Evolutionary conservation across 345 rosid genomes (phyloP).

Genomic region (Psidium guajava): DNA sequence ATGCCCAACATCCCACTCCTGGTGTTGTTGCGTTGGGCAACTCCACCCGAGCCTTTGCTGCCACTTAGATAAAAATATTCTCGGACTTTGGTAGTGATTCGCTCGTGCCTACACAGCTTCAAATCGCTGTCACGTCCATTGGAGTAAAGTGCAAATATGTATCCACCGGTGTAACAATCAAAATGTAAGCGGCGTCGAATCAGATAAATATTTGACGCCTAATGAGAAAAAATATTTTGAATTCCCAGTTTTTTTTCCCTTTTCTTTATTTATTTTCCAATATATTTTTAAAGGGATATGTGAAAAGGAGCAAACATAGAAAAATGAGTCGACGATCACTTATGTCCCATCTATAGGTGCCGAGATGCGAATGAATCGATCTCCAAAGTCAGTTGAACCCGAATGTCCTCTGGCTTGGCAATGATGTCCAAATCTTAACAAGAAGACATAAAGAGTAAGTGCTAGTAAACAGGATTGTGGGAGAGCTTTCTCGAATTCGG

Average conservation of each 20-base stretch:
- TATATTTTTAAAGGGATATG: background rate
- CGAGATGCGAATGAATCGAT: background rate
- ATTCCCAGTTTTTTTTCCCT: background rate
- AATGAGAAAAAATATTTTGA: background rate
- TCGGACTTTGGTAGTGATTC: background rate
- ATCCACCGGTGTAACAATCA: background rate
- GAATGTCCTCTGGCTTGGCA: background rate
- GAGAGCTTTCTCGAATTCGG: background rate
- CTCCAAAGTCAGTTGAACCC: background rate
- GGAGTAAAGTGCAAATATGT: background rate
- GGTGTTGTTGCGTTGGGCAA: accelerated
- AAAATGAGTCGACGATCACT: background rate
- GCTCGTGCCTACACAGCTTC: background rate
- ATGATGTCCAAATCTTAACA: background rate
- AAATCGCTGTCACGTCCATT: background rate
- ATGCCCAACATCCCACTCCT: background rate
- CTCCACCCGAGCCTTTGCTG: background rate
- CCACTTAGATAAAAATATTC: background rate
- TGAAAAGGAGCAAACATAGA: background rate
- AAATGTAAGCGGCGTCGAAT: accelerated
- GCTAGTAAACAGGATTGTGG: background rate
- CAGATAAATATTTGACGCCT: background rate
- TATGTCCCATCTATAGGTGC: background rate
- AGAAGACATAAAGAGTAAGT: background rate
- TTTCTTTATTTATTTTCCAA: background rate